These are phyloP conservation scores for Marasmius fiardii DNA, from an alignment of 1,284 basidiomycete species.

Conservation along the genomic window DNA sequence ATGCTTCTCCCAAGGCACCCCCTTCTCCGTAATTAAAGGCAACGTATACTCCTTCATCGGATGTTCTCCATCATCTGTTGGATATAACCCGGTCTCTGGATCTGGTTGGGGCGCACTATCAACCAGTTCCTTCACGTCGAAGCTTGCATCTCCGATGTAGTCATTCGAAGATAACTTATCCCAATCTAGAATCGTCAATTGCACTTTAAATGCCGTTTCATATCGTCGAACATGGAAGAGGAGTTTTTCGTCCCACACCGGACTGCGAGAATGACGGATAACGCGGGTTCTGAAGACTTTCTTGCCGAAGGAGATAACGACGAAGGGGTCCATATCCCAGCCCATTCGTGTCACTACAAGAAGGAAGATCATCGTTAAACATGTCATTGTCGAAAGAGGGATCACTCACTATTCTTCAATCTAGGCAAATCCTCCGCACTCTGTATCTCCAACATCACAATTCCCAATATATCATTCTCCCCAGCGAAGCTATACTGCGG, in stretches of 20 bases:
- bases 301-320: slow-evolving; percentile 94
- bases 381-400: background rate
- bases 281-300: slow-evolving; percentile 95
- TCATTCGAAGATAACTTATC: slow-evolving; percentile 92
- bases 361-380: slow-evolving; percentile 1
- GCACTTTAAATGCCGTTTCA: slow-evolving; percentile 76
- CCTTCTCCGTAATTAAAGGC: slow-evolving; percentile 50
- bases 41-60: slow-evolving; percentile 67
- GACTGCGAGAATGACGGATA: slow-evolving; percentile 86
- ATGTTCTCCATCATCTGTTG: slow-evolving; percentile 43
- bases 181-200: slow-evolving; percentile 89
- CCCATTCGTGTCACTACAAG: slow-evolving; percentile 73
- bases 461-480: slow-evolving; percentile 81
- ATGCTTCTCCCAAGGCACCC: slow-evolving; percentile 64
- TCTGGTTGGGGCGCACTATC: slow-evolving; percentile 74
- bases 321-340: slow-evolving; percentile 98
- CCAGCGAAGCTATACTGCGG: slow-evolving; percentile 63
- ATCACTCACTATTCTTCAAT: slow-evolving; percentile 77
- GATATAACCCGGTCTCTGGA: slow-evolving; percentile 71
- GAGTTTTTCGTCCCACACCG: slow-evolving; percentile 93
- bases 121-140: slow-evolving; percentile 72
- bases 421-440: slow-evolving; percentile 82
- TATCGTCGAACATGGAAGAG: slow-evolving; percentile 92
- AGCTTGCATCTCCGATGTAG: slow-evolving; percentile 72
- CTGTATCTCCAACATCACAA: slow-evolving; percentile 81